Conservation (phyloP, 1,139 yeast genomes). For the Meyerozyma smithsonii region DNA sequence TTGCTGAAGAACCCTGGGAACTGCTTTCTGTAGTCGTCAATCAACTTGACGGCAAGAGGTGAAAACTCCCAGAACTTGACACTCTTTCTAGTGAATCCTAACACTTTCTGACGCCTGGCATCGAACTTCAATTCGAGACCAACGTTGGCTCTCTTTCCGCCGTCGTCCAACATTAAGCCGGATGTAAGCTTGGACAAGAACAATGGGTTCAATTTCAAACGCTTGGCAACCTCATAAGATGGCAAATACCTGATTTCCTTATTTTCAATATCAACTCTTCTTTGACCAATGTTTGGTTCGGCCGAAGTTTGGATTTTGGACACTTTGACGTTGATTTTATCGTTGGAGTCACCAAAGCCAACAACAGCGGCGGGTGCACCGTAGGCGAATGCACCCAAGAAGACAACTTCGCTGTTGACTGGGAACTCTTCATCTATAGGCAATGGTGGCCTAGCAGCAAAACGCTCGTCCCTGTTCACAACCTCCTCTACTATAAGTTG, state of each 20-base stretch:
- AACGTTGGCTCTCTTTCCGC: conserved; percentile 53
- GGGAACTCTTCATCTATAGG: conserved; percentile 86
- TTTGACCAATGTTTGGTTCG: conserved; percentile 62
- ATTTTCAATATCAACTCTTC: conserved; percentile 54
- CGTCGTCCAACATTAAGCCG: conserved; percentile 54
- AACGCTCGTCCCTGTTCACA: conserved; percentile 69
- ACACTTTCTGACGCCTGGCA: conserved; percentile 70
- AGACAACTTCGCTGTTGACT: conserved; percentile 63
- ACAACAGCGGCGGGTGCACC: conserved; percentile 79
- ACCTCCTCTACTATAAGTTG: conserved; percentile 79
- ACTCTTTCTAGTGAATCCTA: conserved; percentile 72
- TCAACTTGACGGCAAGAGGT: conserved; percentile 62
- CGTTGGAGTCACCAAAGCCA: conserved; percentile 50
- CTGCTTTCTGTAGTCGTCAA: conserved; percentile 53
- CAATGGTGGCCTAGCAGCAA: conserved; percentile 63
- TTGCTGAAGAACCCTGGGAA: conserved; percentile 61
- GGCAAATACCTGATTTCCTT: conserved; percentile 58
- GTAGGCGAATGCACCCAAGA: conserved; percentile 82
- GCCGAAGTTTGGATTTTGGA: conserved; percentile 45
- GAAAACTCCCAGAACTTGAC: conserved; percentile 79
- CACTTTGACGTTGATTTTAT: conserved; percentile 50
- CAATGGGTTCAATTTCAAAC: conserved; percentile 53
- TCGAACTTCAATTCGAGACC: conserved; percentile 88
- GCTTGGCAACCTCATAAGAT: conserved; percentile 61
- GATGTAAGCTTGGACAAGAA: conserved; percentile 78